Percentiles rank a stretch among this genome's conserved stretches.
phyloP scores from a whole-genome alignment of 306 rosid genomes.

The Vigna trinervia region DNA sequence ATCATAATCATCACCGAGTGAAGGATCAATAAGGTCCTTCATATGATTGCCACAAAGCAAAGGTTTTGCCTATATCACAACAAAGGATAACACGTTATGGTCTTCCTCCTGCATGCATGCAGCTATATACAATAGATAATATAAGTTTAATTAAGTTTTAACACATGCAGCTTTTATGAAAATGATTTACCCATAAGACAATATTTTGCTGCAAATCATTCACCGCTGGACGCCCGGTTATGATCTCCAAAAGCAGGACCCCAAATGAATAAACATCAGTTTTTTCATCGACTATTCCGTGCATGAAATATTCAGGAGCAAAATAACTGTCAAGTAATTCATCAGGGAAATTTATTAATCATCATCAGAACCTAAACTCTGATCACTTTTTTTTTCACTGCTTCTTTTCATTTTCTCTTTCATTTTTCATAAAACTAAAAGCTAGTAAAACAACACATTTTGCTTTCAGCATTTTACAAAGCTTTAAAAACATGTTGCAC shows the following conservation, averaged over 20 bases:
- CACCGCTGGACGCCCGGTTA: slow-evolving; percentile 85
- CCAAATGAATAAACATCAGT: slow-evolving; percentile 90
- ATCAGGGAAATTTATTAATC: slow-evolving; percentile 11
- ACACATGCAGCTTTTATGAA: neutral
- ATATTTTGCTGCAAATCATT: slow-evolving; percentile 65
- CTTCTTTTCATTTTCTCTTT: too few species aligned
- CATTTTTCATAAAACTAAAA: neutral
- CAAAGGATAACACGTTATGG: neutral
- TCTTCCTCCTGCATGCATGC: neutral
- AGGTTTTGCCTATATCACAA: slow-evolving; percentile 68
- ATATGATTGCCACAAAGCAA: slow-evolving; percentile 55
- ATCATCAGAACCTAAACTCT: neutral
- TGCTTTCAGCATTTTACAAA: neutral
- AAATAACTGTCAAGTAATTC: slow-evolving; percentile 69
- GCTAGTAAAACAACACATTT: too few species aligned
- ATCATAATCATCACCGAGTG: slow-evolving; percentile 62
- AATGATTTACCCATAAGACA: slow-evolving; percentile 68
- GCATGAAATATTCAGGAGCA: slow-evolving; percentile 97
- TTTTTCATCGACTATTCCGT: slow-evolving; percentile 94
- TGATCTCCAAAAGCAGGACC: slow-evolving; percentile 86
- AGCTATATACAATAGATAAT: too few species aligned
- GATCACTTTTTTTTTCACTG: neutral
- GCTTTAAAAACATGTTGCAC: neutral
- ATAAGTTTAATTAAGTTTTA: too few species aligned
- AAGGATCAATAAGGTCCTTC: slow-evolving; percentile 74